Base-by-base conservation (phyloP, 2,329 filamentous ascomycete species). In the Alternaria infectoria region DNA sequence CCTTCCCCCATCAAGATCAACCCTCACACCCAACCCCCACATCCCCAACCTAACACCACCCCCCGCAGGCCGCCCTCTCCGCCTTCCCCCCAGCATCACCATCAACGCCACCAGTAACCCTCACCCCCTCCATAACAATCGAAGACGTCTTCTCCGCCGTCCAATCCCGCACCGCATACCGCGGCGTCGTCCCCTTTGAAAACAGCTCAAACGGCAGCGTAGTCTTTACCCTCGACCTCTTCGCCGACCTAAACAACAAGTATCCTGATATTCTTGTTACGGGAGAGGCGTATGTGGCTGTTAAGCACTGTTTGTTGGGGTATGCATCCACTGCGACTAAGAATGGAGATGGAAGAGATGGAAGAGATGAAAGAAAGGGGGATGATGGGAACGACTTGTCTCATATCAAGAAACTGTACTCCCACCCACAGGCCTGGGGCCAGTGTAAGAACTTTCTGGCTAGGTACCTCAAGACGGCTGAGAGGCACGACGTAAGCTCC, bases 131-230 rank as follows among this genome's bases (percentile, higher is more conserved):
- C 56, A 72, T 74, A 28, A 83, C 81, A 55, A 87, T 88, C 70
- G 79, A 81, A 70, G 93, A 96, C 76, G 89, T 97, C 71, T 97
- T 97, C 79, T 85, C 89, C 54, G 86, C 89, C 15, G 91, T 97
- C 6, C 93, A 96, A 74, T 84, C 85, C 40, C 86, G 87, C 61
- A 77, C 83, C 47, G 88, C 88, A 1, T 81, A 86, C 56, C 90
- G 90, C 60, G 96, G 94, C 69, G 91, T 98, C 30, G 91, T 97
- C 2, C 96, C 96, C 7, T 94, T 97, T 80, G 95, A 98, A 78
- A 99, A 99, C 83, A 96, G 92, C 44, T 95, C 93, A 77, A 97
- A 98, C 80, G 96, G 96, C 74, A 90, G 91, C 58, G 96, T 99
- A 54, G 89, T 96, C 59, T 92, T 93, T 79, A 97, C 94, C 0